Conservation (phyloP, 176 grass and related monocot species). For the Melocanna baccifera region DNA sequence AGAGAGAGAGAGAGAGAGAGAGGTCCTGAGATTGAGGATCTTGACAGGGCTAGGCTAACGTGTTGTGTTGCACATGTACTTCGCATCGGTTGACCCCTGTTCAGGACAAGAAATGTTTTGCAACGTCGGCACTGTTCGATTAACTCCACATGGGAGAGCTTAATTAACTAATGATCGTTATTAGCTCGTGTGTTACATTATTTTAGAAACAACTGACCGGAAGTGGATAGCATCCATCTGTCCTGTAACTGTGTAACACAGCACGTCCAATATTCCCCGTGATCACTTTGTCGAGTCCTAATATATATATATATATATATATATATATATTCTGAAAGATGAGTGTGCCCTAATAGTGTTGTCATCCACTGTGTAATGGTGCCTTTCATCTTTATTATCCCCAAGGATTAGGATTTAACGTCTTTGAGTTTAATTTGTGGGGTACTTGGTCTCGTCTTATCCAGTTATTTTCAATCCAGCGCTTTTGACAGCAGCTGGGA, state of each 20-base stretch:
- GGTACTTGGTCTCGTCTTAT: background rate
- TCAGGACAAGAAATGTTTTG: background rate
- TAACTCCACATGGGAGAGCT: background rate
- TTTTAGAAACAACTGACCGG: background rate
- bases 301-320: no score
- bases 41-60: background rate
- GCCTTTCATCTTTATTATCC: background rate
- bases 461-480: background rate
- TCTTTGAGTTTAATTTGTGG: background rate
- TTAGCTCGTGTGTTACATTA: background rate
- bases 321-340: background rate
- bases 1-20: background rate
- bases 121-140: background rate
- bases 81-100: background rate
- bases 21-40: background rate
- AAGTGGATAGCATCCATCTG: background rate
- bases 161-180: background rate
- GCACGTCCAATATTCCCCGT: background rate
- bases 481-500: background rate
- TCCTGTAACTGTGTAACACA: background rate
- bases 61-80: background rate
- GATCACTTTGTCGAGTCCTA: background rate
- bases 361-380: background rate
- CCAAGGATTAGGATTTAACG: background rate
- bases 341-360: background rate